Base-by-base conservation (phyloP, 345 rosid species). In the Brassica juncea region DNA sequence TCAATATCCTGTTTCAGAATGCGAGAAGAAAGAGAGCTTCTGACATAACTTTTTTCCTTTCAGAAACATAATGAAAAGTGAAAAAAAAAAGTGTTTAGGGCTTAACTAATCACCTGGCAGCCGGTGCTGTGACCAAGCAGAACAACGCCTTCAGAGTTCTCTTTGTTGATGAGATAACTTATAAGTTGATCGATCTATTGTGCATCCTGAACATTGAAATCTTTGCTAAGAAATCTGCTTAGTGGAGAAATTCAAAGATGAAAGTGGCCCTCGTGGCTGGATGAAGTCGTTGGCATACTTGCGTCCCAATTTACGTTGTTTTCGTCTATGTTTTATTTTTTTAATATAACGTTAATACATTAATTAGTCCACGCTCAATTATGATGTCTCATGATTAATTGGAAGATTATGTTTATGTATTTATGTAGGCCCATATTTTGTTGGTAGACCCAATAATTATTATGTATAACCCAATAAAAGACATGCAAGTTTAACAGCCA, bases 121-220 rank as follows among this genome's bases (percentile, higher is more conserved):
- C 98, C 98, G 25, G 99, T 94, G 84, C 98, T 92, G 74, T 92
- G 95, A 80, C 99, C 99, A 80, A 94, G 92, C 5, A 94, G 85
- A 52, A 90, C 97, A 78, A 92, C 97, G 28, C 97, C 99, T 67
- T 91, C 97, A 27, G 97, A 92, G 64, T 92, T 81, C 85, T 94
- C 96, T 90, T 94, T 94, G 86, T 94, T 94, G 83, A 94, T 94
- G 78, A 94, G 86, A 82, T 94, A 82, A 67, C 91, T 94, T 55
- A 94, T 82, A 32, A 94, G 87, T 72, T 91, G 99, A 80, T 94
- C 98, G 28, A 94, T 82, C 85, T 94, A 98, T 82, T 75, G 73
- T 37, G 95, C 92, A 86, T 94, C 98, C 99, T 94, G 31, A 28
- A 28, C 31, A 28, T 28, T 28, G 31, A 28, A 28, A 28, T 28